Conservation (phyloP, 805 yeast genomes). For the Teunomyces funiuensis region DNA sequence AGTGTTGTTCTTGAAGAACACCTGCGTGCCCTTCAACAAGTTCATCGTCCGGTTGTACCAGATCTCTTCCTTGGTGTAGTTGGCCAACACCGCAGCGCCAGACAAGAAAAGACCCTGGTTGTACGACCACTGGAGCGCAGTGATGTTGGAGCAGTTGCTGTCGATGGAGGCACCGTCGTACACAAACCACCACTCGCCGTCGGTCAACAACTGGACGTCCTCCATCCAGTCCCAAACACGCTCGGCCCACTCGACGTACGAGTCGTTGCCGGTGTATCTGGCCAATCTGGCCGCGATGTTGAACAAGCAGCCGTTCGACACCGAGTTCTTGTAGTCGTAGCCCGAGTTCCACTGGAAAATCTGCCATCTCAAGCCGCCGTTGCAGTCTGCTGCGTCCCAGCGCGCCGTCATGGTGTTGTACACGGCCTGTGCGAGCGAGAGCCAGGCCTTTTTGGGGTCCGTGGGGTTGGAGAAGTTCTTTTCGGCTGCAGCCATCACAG, state of each 20-base stretch:
- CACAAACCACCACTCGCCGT: slow-evolving; percentile 49
- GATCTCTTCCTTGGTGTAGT: slow-evolving; percentile 59
- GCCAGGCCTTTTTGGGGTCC: slow-evolving; percentile 37
- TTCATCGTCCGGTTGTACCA: slow-evolving; percentile 67
- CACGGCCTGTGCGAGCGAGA: slow-evolving; percentile 41
- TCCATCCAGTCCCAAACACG: slow-evolving; percentile 47
- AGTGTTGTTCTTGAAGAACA: slow-evolving; percentile 48
- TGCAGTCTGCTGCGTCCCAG: slow-evolving; percentile 40
- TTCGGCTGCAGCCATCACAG: slow-evolving; percentile 91
- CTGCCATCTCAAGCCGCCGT: slow-evolving; percentile 49
- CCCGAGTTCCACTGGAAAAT: slow-evolving; percentile 50
- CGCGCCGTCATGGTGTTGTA: slow-evolving; percentile 46
- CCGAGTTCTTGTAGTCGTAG: slow-evolving; percentile 45
- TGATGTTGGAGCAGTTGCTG: slow-evolving; percentile 60
- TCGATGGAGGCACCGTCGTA: slow-evolving; percentile 70
- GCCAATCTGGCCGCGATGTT: slow-evolving; percentile 46
- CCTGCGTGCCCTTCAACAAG: slow-evolving; percentile 53
- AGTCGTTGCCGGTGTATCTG: slow-evolving; percentile 38
- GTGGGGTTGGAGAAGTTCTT: slow-evolving; percentile 66
- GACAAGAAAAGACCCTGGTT: slow-evolving; percentile 77
- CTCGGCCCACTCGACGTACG: slow-evolving; percentile 43
- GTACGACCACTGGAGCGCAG: slow-evolving; percentile 77
- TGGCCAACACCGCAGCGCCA: slow-evolving; percentile 80
- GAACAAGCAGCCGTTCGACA: slow-evolving; percentile 46
- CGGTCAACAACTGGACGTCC: slow-evolving; percentile 41